Evolutionary conservation across 2,329 filamentous ascomycete species (phyloP).

Genomic region (Aspergillus sp.): DNA sequence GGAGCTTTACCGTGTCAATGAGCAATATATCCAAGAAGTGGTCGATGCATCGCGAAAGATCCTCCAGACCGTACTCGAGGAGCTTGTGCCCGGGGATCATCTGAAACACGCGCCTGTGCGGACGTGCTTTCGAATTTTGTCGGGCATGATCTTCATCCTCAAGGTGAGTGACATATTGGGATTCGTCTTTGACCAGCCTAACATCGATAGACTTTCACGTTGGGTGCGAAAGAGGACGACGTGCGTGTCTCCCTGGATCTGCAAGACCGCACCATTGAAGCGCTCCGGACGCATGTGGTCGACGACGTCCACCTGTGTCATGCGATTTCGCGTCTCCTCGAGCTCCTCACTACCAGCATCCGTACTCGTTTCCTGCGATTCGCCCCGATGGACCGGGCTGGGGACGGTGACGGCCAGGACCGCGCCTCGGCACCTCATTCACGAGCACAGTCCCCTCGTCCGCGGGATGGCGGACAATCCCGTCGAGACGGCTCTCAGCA

Average conservation of each 20-base stretch:
- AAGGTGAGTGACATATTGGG: conserved; percentile 43
- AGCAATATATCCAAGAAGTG: conserved; percentile 61
- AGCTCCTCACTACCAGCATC: conserved; percentile 57
- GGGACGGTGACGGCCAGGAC: conserved; percentile 36
- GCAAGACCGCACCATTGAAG: conserved; percentile 58
- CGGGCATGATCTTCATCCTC: conserved; percentile 62
- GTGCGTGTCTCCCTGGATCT: conserved; percentile 58
- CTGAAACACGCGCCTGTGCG: conserved; percentile 62
- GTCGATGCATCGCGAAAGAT: conserved; percentile 61
- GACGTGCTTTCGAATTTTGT: conserved; percentile 63
- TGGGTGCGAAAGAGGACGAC: conserved; percentile 62
- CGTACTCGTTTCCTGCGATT: conserved; percentile 58
- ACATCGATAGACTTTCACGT: conserved; percentile 53
- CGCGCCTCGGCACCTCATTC: conserved; percentile 33
- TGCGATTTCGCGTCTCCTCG: conserved; percentile 60
- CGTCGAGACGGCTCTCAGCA: conserved; percentile 25
- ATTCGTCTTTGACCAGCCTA: conserved; percentile 1
- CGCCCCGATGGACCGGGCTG: conserved; percentile 49
- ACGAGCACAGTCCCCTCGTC: conserved; percentile 36
- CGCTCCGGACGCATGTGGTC: conserved; percentile 59
- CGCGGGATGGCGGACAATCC: conserved; percentile 24
- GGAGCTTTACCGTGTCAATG: conserved; percentile 55
- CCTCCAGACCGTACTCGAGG: conserved; percentile 58
- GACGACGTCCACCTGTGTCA: conserved; percentile 65
- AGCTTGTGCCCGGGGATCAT: conserved; percentile 55